Evolutionary conservation across 2,329 filamentous ascomycete genomes (phyloP).

Genomic region (Colletotrichum limetticola): DNA sequence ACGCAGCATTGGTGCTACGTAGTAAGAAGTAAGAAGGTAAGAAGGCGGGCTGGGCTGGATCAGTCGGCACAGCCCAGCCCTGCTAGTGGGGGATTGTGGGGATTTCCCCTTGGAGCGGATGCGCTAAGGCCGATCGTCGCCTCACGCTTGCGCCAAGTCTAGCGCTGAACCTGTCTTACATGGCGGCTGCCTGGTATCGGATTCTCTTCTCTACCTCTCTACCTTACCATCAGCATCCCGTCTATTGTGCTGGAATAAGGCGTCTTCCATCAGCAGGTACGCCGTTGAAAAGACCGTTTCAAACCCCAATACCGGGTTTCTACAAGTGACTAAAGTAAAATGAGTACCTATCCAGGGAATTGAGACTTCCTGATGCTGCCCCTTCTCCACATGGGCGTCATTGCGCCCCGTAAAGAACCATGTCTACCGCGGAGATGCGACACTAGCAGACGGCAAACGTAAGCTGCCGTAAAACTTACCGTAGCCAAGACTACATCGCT

Average conservation of each 20-base stretch:
- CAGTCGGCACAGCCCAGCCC: constrained; percentile 33
- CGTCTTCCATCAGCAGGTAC: background rate
- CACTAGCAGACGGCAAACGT: constrained; percentile 19
- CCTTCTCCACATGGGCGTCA: constrained; percentile 26
- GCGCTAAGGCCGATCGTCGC: constrained; percentile 30
- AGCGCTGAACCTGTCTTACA: background rate
- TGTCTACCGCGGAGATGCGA: constrained; percentile 5
- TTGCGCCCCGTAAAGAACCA: constrained; percentile 18
- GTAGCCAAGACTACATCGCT: constrained; percentile 17
- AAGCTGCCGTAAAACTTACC: background rate
- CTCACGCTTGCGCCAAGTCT: constrained; percentile 11
- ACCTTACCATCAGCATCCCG: background rate
- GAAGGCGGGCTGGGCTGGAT: constrained; percentile 16
- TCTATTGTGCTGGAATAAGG: background rate
- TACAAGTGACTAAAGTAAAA: background rate
- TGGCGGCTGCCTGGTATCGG: background rate
- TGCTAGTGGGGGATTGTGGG: constrained; percentile 29
- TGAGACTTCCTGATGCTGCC: background rate
- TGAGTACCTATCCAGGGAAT: background rate
- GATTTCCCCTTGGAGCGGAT: constrained; percentile 16
- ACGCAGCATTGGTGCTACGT: too few species aligned
- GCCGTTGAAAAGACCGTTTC: background rate
- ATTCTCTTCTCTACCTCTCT: background rate
- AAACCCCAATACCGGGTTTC: background rate
- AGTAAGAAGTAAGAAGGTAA: too few species aligned